Evolutionary conservation across 1,139 yeast species (phyloP).

Genomic region (Diutina mesorugosa): DNA sequence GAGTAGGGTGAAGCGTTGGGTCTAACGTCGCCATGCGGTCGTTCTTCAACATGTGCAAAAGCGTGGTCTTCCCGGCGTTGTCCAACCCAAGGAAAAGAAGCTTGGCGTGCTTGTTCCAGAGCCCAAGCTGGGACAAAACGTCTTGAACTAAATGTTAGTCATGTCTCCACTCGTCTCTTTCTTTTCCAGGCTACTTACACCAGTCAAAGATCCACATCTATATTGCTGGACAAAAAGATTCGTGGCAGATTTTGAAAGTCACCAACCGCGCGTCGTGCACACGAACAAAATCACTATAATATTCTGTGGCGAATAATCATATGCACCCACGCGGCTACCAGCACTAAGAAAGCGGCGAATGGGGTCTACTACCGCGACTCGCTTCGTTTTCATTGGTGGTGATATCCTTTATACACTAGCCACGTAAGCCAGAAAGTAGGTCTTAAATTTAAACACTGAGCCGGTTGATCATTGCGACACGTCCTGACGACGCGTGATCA

Average conservation of each 20-base stretch:
- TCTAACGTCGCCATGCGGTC: conserved; percentile 96
- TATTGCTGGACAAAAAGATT: not conserved
- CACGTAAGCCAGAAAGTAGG: no score
- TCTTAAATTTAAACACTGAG: no score
- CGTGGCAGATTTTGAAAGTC: conserved; percentile 1
- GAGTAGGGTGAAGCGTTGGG: conserved; percentile 97
- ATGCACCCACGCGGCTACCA: not conserved
- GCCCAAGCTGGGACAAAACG: conserved; percentile 82
- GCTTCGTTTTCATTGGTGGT: not conserved
- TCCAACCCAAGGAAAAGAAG: conserved; percentile 90
- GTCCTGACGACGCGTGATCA: not conserved
- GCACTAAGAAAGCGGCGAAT: not conserved
- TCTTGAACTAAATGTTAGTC: conserved; percentile 51
- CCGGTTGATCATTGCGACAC: not conserved
- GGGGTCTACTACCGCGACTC: not conserved
- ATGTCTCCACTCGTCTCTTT: not conserved
- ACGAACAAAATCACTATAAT: not conserved
- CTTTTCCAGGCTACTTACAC: conserved; percentile 7
- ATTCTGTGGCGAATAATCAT: not conserved
- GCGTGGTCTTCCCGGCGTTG: conserved; percentile 97
- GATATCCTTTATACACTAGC: not conserved
- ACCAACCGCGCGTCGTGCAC: not conserved
- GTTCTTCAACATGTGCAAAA: conserved; percentile 92
- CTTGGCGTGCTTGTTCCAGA: conserved; percentile 97
- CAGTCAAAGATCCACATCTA: conserved; percentile 9